Base-by-base conservation (phyloP, 139 green algal genomes). In the Tetraselmis chui region DNA sequence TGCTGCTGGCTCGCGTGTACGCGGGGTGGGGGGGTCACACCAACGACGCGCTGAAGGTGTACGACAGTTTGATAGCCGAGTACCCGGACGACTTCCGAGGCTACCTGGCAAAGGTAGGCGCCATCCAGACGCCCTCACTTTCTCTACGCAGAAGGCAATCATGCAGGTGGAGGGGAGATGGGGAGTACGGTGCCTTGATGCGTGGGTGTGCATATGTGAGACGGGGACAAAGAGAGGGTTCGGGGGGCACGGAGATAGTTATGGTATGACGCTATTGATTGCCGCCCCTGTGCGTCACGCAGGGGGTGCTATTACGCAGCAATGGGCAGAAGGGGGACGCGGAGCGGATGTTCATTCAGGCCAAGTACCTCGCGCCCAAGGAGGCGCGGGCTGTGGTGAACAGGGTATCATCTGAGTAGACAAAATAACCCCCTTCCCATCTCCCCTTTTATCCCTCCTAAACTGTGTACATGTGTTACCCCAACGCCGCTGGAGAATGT, bases 311-410 rank as follows among this genome's bases (percentile, higher is more conserved):
- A 24, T 18, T 79, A 22, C 5, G 29, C 11, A 79, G 29, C 76
- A 31, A 79, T 18, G 76, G 76, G 29, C 76, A 79, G 76, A 79
- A 79, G 29, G 76, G 76, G 5, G 76, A 79, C 18, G 76, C 76
- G 11, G 29, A 79, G 22, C 76, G 76, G 11, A 79, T 79, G 76
- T 79, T 79, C 18, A 79, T 79, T 22, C 76, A 79, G 29, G 76
- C 76, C 76, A 79, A 79, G 29, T 79, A 79, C 29, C 29, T 45
- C 18, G 76, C 76, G 29, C 76, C 76, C 5, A 31, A 31, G 29
- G 76, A 79, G 29, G 76, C 76, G 5, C 29, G 29, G 29, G 76
- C 29, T 27, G 29, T 79, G 18, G 76, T 79, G 11, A 79, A 79
- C 22, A 5, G 76, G 18, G 76, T 79, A 24, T 5, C 76, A 5